Percentiles rank a stretch among this genome's conserved stretches.
Evolutionary conservation across 2,329 filamentous ascomycete species (phyloP).

Genomic region (Alternaria arborescens): DNA sequence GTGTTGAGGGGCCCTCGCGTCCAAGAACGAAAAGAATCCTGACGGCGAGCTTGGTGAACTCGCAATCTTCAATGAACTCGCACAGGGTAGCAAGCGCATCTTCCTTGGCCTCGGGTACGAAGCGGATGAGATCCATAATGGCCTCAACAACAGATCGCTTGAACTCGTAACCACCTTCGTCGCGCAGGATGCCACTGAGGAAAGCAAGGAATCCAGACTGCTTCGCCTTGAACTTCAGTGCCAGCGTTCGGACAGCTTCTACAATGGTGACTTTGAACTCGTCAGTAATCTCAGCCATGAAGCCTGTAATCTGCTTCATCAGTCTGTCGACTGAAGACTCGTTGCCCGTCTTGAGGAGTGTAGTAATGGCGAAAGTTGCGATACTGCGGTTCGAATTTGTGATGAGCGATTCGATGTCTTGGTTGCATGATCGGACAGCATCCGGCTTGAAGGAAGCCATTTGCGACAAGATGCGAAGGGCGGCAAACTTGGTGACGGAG

Average conservation of each 20-base stretch:
- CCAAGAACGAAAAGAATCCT: slow-evolving; percentile 94
- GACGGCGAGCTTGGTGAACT: slow-evolving; percentile 97
- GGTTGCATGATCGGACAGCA: slow-evolving; percentile 92
- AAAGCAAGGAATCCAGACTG: slow-evolving; percentile 98
- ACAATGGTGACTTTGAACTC: slow-evolving; percentile 99
- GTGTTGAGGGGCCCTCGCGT: slow-evolving; percentile 92
- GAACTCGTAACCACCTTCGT: slow-evolving; percentile 98
- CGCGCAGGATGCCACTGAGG: slow-evolving; percentile 93
- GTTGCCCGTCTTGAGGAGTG: slow-evolving; percentile 96
- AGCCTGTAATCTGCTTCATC: slow-evolving; percentile 98
- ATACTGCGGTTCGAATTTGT: slow-evolving; percentile 97
- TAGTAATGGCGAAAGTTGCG: slow-evolving; percentile 97
- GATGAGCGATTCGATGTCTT: slow-evolving; percentile 95
- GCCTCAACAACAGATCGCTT: slow-evolving; percentile 97
- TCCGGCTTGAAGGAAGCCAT: slow-evolving; percentile 97
- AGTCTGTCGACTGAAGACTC: slow-evolving; percentile 95
- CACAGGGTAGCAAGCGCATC: slow-evolving; percentile 92
- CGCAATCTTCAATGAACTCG: slow-evolving; percentile 99
- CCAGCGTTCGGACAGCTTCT: slow-evolving; percentile 94
- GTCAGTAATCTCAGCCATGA: slow-evolving; percentile 99
- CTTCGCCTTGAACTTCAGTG: slow-evolving; percentile 97
- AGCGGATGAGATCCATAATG: slow-evolving; percentile 99
- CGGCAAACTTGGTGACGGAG: slow-evolving; percentile 96
- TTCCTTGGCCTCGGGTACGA: slow-evolving; percentile 86
- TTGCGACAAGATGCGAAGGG: slow-evolving; percentile 93